A percentile compares a stretch with the other conserved stretches of the same genome.
phyloP scores from a whole-genome alignment of 2,329 filamentous ascomycete genomes.

The Fusarium sp. region DNA sequence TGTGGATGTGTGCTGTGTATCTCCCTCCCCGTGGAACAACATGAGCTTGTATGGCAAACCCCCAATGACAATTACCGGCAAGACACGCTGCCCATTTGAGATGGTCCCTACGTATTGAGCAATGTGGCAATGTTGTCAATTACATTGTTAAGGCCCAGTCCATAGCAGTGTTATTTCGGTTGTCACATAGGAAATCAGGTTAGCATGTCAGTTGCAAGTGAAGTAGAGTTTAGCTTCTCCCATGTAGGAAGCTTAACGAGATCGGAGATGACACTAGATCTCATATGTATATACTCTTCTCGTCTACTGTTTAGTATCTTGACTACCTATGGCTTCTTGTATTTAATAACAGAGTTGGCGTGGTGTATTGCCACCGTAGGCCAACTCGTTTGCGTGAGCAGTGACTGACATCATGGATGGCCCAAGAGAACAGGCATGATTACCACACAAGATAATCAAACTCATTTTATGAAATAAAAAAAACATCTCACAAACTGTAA shows the following conservation, averaged over 20 bases:
- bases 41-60: neutral
- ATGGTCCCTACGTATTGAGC: neutral
- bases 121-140: neutral
- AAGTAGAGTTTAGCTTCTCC: neutral
- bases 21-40: neutral
- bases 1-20: neutral
- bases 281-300: neutral
- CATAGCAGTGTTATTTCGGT: neutral
- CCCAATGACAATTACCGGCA: neutral
- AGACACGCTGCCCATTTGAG: neutral
- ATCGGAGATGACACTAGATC: neutral
- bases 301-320: neutral
- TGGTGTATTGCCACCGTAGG: neutral
- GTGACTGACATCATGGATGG: neutral
- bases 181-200: neutral
- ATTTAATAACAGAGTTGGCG: neutral
- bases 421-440: neutral
- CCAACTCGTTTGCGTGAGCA: neutral
- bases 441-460: neutral
- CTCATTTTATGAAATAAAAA: neutral
- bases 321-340: neutral
- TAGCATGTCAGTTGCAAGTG: neutral
- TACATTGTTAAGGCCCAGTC: neutral
- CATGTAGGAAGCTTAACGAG: neutral
- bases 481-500: neutral